phyloP scores from a whole-genome alignment of 2,329 filamentous ascomycete genomes.

The Aureobasidium leucospermi region DNA sequence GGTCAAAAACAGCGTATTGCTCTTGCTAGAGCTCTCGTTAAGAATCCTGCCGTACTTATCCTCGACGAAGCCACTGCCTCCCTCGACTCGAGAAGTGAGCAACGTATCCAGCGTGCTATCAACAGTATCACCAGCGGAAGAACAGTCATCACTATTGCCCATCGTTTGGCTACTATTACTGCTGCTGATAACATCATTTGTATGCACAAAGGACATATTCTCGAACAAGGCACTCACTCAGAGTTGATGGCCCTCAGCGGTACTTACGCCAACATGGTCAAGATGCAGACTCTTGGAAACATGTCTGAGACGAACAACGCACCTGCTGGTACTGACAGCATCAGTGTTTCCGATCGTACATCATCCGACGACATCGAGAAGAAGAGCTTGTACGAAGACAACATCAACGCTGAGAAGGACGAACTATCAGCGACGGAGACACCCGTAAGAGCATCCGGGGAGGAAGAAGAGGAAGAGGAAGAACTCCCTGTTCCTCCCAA shows the following conservation, averaged over 20 bases:
- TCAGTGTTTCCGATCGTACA: not conserved
- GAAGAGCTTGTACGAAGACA: not conserved
- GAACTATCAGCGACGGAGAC: conserved; percentile 3
- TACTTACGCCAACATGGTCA: conserved; percentile 43
- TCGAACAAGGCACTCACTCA: conserved; percentile 42
- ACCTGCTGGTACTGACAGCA: not conserved
- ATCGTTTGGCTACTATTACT: conserved; percentile 34
- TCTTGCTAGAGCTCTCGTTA: conserved; percentile 32
- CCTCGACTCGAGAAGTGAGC: conserved; percentile 35
- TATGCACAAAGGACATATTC: conserved; percentile 42
- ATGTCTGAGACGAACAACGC: not conserved
- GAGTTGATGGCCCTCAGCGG: conserved; percentile 34
- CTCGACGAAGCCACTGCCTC: conserved; percentile 36
- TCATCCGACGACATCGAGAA: conserved; percentile 3
- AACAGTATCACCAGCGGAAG: conserved; percentile 25
- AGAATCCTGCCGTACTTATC: conserved; percentile 31
- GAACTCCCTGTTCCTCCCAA: conserved; percentile 20
- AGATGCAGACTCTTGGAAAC: conserved; percentile 33
- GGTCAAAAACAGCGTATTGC: conserved; percentile 34
- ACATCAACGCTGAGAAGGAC: not conserved
- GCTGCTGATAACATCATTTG: conserved; percentile 37
- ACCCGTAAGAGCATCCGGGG: conserved; percentile 14
- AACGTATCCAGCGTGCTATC: conserved; percentile 31
- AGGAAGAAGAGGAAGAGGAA: conserved; percentile 17
- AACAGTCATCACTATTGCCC: conserved; percentile 39